These are phyloP conservation scores for Ceratobasidium papillatum DNA, from an alignment of 1,284 basidiomycete species.

Conservation along the genomic window DNA sequence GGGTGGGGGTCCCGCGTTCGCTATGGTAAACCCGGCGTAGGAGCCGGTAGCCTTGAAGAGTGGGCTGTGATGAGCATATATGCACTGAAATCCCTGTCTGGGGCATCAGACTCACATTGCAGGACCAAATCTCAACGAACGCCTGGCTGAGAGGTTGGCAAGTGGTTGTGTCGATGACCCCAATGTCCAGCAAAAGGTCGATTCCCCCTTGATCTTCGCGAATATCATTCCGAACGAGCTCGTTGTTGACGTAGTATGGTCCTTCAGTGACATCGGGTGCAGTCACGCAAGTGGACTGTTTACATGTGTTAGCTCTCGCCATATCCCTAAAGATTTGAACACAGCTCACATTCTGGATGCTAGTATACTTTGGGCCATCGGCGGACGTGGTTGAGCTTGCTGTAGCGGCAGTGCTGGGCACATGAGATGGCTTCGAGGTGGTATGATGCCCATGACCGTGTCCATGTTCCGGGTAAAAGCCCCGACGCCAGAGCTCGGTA, in stretches of 20 bases:
- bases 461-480: background rate
- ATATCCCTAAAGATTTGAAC: background rate
- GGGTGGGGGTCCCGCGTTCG: background rate
- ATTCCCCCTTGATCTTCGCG: constrained; percentile 62
- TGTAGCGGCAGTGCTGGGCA: too few relatives aligned
- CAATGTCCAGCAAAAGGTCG: constrained; percentile 66
- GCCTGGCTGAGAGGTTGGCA: constrained; percentile 72
- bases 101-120: constrained; percentile 47
- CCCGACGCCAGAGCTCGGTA: constrained; percentile 13
- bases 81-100: background rate
- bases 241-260: constrained; percentile 58
- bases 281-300: constrained; percentile 45
- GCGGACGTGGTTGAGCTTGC: background rate
- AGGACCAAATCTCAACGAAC: constrained; percentile 74
- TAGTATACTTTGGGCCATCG: constrained; percentile 13
- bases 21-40: constrained; percentile 57
- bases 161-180: constrained; percentile 75
- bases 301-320: background rate
- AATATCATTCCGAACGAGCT: constrained; percentile 61
- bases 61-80: background rate
- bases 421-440: background rate
- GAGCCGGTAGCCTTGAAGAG: constrained; percentile 49
- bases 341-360: constrained; percentile 18
- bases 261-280: constrained; percentile 56
- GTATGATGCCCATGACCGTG: background rate